Evolutionary conservation across 352 stramenopile genomes (phyloP).

Genomic region (Blastocystis sp.): DNA sequence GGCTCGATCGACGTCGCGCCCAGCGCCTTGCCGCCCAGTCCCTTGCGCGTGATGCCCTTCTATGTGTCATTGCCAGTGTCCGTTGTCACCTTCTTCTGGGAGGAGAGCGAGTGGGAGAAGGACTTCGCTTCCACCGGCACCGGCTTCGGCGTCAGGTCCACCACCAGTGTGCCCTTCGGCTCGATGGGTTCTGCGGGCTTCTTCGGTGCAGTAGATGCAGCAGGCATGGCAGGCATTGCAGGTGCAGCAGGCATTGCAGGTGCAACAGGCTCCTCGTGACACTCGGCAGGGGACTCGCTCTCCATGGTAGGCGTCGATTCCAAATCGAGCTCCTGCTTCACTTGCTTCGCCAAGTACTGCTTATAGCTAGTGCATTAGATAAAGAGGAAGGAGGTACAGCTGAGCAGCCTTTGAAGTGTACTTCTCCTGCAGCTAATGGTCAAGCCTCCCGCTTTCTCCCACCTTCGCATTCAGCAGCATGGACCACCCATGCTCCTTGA

Average conservation of each 20-base stretch:
- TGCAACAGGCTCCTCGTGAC: neutral
- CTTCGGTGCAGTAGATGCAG: neutral
- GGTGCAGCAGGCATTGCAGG: neutral
- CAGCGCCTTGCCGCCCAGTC: conserved; percentile 45
- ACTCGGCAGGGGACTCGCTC: neutral
- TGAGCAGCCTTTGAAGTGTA: conserved; percentile 61
- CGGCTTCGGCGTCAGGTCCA: neutral
- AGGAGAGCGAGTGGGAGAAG: neutral
- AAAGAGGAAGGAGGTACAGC: conserved; percentile 1
- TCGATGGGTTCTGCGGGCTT: neutral
- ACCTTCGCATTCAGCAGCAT: conserved; percentile 60
- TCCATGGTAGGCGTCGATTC: conserved; percentile 44
- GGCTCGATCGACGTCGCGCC: conserved; percentile 28
- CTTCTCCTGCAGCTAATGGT: conserved; percentile 58
- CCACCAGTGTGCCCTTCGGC: neutral
- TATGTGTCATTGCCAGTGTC: neutral
- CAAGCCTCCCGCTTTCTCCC: neutral
- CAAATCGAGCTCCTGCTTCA: conserved; percentile 63
- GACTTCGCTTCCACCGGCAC: neutral
- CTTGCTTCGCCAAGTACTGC: conserved; percentile 24
- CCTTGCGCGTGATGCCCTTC: neutral
- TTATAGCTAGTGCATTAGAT: conserved; percentile 44
- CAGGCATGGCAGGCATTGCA: neutral
- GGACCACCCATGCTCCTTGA: conserved; percentile 67
- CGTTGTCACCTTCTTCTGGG: conserved; percentile 16